A percentile compares a stretch with the other conserved stretches of the same genome.
Evolutionary conservation across 2,329 filamentous ascomycete species (phyloP).

Genomic region (Colletotrichum caudatum): DNA sequence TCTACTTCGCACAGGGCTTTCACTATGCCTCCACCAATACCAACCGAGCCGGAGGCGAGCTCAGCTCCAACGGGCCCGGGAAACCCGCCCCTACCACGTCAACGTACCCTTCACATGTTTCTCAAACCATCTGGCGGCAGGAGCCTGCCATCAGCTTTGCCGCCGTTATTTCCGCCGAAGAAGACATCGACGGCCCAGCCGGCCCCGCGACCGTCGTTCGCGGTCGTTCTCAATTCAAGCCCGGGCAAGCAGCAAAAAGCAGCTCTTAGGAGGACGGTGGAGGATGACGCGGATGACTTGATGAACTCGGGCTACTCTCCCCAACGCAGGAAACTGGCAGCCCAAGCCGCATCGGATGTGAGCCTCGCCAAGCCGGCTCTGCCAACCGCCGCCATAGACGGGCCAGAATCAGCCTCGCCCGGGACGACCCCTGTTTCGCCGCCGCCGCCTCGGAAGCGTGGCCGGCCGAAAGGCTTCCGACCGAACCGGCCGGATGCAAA

Average conservation of each 20-base stretch:
- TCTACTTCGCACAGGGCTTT: not conserved
- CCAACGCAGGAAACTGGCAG: constrained; percentile 33
- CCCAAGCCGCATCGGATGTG: constrained; percentile 31
- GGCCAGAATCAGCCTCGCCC: constrained; percentile 9
- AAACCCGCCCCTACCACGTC: constrained; percentile 10
- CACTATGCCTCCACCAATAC: constrained; percentile 21
- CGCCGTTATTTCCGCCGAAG: not conserved
- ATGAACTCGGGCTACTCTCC: constrained; percentile 45
- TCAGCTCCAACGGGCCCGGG: not conserved
- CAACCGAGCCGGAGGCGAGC: not conserved
- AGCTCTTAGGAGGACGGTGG: constrained; percentile 24
- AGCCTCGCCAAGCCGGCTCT: constrained; percentile 39
- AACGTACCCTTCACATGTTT: constrained; percentile 32
- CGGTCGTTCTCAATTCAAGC: constrained; percentile 34
- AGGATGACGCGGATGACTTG: constrained; percentile 36
- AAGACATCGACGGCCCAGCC: constrained; percentile 30
- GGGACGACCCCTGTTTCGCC: constrained; percentile 5
- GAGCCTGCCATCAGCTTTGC: not conserved
- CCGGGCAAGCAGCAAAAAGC: constrained; percentile 9
- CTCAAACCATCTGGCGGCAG: constrained; percentile 5
- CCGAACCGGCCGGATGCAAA: constrained; percentile 48
- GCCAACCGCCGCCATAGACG: constrained; percentile 11
- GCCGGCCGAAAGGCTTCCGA: constrained; percentile 63
- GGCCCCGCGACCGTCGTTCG: constrained; percentile 25
- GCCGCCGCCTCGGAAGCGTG: constrained; percentile 50